Conservation (phyloP, 768 basidiomycete genomes). For the Leccinum disarticulatum region DNA sequence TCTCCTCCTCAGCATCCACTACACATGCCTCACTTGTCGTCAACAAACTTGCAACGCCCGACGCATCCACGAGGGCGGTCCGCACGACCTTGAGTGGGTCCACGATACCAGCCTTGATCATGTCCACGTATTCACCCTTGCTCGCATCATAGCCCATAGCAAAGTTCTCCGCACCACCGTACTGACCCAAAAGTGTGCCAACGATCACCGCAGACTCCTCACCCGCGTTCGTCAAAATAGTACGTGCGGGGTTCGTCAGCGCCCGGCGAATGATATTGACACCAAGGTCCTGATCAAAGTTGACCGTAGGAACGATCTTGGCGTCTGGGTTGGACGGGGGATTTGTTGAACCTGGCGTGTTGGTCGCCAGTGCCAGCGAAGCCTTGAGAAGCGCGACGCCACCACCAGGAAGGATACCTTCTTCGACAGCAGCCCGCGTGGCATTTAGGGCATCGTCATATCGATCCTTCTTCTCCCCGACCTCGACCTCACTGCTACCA, state of each 20-base stretch:
- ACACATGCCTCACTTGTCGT: conserved; percentile 93
- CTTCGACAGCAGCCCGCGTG: conserved; percentile 97
- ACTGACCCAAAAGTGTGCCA: conserved; percentile 73
- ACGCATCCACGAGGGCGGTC: conserved; percentile 89
- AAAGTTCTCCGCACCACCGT: conserved; percentile 75
- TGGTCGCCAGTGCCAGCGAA: conserved; percentile 63
- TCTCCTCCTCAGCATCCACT: conserved; percentile 86
- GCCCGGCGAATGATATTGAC: conserved; percentile 90
- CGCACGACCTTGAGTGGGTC: conserved; percentile 96
- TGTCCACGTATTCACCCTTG: conserved; percentile 91
- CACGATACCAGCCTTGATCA: conserved; percentile 92
- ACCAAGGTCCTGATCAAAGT: conserved; percentile 98
- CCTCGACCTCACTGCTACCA: conserved; percentile 91
- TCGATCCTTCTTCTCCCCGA: conserved; percentile 98
- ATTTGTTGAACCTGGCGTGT: conserved; percentile 43
- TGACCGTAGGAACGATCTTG: conserved; percentile 70
- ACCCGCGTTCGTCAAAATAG: conserved; percentile 91
- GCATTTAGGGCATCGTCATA: conserved; percentile 97
- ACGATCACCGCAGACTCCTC: conserved; percentile 94
- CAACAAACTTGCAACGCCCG: conserved; percentile 89
- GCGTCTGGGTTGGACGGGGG: conserved; percentile 55
- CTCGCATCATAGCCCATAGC: conserved; percentile 87
- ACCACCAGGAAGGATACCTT: conserved; percentile 97
- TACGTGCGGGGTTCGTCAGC: conserved; percentile 77
- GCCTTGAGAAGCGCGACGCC: conserved; percentile 93